These are phyloP conservation scores for Spencermartinsiella europaea DNA, from an alignment of 805 yeast species.

Conservation along the genomic window DNA sequence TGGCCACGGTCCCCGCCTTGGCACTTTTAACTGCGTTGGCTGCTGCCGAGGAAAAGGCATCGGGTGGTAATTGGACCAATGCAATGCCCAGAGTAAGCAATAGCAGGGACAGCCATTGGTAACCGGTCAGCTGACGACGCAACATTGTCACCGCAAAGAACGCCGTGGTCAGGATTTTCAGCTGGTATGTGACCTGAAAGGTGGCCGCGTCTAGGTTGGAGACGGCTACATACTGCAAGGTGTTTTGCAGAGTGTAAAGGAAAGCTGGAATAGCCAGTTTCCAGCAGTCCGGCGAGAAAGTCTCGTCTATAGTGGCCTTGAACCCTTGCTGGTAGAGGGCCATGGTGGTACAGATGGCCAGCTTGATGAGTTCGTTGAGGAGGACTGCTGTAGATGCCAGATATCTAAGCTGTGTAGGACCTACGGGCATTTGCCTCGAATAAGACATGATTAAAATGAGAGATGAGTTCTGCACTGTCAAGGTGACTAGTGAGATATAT, in stretches of 20 bases:
- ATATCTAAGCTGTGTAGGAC: slow-evolving; percentile 28
- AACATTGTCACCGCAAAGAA: slow-evolving; percentile 37
- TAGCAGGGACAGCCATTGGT: slow-evolving; percentile 36
- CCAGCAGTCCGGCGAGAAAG: slow-evolving; percentile 36
- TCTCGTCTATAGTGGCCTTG: slow-evolving; percentile 24
- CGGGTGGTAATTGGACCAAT: slow-evolving; percentile 36
- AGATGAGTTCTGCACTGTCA: slow-evolving; percentile 37
- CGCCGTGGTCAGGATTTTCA: slow-evolving; percentile 40
- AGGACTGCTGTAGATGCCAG: slow-evolving; percentile 39
- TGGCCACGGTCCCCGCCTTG: slow-evolving; percentile 18
- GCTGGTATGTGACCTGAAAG: slow-evolving; percentile 41
- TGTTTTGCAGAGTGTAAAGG: slow-evolving; percentile 37
- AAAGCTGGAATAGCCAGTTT: slow-evolving; percentile 39
- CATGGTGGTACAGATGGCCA: slow-evolving; percentile 29
- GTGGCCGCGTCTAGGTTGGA: slow-evolving; percentile 39
- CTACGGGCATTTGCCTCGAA: slow-evolving; percentile 38
- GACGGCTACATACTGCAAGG: slow-evolving; percentile 39
- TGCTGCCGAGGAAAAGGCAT: slow-evolving; percentile 12
- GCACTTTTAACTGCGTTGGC: background rate
- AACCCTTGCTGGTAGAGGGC: slow-evolving; percentile 25
- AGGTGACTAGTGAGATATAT: slow-evolving; percentile 33
- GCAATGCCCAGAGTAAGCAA: slow-evolving; percentile 37
- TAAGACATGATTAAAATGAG: slow-evolving; percentile 37
- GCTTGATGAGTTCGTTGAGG: slow-evolving; percentile 36
- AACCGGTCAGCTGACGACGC: slow-evolving; percentile 28